phyloP scores from a whole-genome alignment of 805 yeast genomes.

The Lachancea dasiensis region DNA sequence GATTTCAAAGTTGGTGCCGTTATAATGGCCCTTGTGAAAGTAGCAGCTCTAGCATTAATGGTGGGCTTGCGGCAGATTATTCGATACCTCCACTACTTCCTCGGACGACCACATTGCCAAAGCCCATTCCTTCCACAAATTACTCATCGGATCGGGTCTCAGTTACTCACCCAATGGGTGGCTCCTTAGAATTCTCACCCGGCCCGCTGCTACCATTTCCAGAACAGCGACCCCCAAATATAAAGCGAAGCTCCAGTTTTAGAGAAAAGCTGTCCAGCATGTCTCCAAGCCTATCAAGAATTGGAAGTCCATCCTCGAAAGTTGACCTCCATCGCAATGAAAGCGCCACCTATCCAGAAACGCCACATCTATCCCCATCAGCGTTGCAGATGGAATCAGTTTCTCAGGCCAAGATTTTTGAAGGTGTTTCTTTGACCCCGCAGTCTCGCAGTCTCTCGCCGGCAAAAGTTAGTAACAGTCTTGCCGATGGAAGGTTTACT shows the following conservation, averaged over 20 bases:
- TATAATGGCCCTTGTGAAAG: conserved; percentile 14
- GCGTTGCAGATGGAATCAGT: not conserved
- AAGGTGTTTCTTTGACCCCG: conserved; percentile 7
- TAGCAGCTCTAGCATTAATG: not conserved
- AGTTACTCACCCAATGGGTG: conserved; percentile 10
- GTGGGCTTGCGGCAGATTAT: conserved; percentile 5
- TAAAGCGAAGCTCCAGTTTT: conserved; percentile 21
- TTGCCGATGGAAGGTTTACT: not conserved
- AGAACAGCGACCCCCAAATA: conserved; percentile 16
- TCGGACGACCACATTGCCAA: not conserved
- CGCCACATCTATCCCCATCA: conserved; percentile 18
- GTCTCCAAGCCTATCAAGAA: conserved; percentile 11
- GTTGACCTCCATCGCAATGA: conserved; percentile 4
- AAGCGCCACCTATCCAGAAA: conserved; percentile 24
- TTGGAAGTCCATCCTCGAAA: conserved; percentile 11
- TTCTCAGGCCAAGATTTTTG: conserved; percentile 5
- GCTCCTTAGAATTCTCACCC: conserved; percentile 4
- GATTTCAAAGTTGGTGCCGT: conserved; percentile 24
- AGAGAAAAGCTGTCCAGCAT: conserved; percentile 16
- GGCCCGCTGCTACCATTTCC: conserved; percentile 10
- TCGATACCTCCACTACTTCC: conserved; percentile 4
- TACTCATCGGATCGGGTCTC: not conserved
- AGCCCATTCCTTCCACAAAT: conserved; percentile 14
- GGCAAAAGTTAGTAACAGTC: not conserved
- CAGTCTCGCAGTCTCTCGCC: conserved; percentile 5